A percentile compares a stretch with the other conserved stretches of the same genome.
These are phyloP conservation scores for Phytopythium aichiense DNA, from an alignment of 352 stramenopile species.

Conservation along the genomic window DNA sequence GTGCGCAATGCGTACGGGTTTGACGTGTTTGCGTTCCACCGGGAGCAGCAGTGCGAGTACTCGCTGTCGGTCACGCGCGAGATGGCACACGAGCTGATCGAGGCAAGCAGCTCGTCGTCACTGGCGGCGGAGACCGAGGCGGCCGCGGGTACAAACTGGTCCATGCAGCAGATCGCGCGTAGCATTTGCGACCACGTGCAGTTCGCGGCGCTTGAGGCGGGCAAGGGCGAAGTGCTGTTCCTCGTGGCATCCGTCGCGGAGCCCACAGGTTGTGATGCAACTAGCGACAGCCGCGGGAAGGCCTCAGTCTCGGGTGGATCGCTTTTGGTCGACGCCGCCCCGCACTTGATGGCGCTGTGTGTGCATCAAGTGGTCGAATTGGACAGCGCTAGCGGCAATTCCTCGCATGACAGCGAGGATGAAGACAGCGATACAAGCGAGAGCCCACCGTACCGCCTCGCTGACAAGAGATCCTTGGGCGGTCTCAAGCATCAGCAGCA, in stretches of 20 bases:
- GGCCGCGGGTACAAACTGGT: conserved; percentile 61
- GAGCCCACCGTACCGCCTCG: background rate
- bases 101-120: conserved; percentile 47
- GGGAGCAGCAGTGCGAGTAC: conserved; percentile 42
- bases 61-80: conserved; percentile 51
- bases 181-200: conserved; percentile 60
- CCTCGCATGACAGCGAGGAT: background rate
- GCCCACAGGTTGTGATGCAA: conserved; percentile 3
- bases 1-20: conserved; percentile 67
- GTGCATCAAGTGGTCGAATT: conserved; percentile 34
- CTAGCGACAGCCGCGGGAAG: background rate
- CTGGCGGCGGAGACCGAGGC: conserved; percentile 54
- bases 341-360: conserved; percentile 31
- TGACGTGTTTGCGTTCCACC: conserved; percentile 54
- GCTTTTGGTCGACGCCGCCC: conserved; percentile 19
- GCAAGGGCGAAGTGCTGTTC: conserved; percentile 47
- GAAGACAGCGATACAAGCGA: background rate
- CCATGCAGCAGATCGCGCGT: conserved; percentile 61
- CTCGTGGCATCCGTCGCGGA: conserved; percentile 23
- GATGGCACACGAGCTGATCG: conserved; percentile 56
- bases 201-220: conserved; percentile 32
- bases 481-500: background rate
- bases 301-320: background rate
- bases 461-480: no score
- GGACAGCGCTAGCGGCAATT: background rate